phyloP scores from a whole-genome alignment of 176 grass and related monocot genomes.

The Urochloa ruziziensis region DNA sequence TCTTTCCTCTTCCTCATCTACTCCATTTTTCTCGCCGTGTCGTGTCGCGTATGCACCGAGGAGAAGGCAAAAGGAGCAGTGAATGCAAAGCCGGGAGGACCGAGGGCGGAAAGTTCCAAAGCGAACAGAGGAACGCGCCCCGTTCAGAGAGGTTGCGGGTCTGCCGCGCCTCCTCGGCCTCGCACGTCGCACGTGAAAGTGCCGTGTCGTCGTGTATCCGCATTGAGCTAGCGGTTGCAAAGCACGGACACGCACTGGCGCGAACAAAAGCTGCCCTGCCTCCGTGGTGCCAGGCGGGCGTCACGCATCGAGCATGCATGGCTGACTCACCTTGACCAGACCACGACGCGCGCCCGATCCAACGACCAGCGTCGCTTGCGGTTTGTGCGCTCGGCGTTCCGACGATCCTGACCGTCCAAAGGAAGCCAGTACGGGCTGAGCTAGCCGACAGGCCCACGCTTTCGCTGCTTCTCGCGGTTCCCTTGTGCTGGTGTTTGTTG shows the following conservation, averaged over 20 bases:
- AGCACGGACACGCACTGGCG: not conserved
- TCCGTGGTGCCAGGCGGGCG: not conserved
- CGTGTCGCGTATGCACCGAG: not conserved
- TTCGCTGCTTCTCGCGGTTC: not conserved
- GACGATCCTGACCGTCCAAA: not conserved
- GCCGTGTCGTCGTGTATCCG: not conserved
- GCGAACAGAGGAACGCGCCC: no score
- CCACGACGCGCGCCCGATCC: not conserved
- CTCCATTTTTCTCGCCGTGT: not conserved
- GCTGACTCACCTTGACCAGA: not conserved
- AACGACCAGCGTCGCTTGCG: not conserved
- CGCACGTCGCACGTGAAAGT: not conserved
- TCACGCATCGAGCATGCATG: not conserved
- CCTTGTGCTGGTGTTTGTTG: no score
- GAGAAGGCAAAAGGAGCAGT: not conserved
- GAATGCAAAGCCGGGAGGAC: not conserved
- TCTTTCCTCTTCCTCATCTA: not conserved
- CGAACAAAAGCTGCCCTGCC: not conserved
- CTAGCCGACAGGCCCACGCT: not conserved
- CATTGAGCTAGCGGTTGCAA: not conserved
- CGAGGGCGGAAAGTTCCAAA: no score
- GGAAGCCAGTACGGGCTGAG: not conserved
- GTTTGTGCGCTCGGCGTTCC: not conserved
- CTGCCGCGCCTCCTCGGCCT: not conserved
- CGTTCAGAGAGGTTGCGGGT: not conserved